Conservation (phyloP, 306 rosid species). For the Trichosanthes cucumerina region DNA sequence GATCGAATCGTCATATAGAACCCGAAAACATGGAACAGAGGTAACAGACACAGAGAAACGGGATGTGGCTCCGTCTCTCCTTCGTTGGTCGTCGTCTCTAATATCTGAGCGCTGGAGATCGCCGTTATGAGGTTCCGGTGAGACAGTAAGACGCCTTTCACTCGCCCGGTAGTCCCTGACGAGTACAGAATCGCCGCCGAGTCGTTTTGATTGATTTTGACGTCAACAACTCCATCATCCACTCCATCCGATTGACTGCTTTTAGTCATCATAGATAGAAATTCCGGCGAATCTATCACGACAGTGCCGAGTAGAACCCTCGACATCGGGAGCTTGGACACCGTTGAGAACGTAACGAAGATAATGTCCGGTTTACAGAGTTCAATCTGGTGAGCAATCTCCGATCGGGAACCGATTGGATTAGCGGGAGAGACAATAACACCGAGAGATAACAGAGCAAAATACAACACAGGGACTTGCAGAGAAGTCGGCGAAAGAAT, state of each 20-base stretch:
- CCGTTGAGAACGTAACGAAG: constrained; percentile 37
- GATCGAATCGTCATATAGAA: constrained; percentile 45
- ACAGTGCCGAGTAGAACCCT: neutral
- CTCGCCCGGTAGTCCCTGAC: constrained; percentile 78
- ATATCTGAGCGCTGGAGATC: constrained; percentile 22
- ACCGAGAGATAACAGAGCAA: constrained; percentile 62
- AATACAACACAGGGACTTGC: constrained; percentile 61
- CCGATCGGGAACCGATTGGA: constrained; percentile 48
- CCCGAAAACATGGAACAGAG: constrained; percentile 72
- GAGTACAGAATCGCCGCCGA: constrained; percentile 72
- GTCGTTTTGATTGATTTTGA: constrained; percentile 34
- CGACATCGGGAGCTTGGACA: constrained; percentile 19
- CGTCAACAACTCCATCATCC: neutral
- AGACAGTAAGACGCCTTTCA: constrained; percentile 60
- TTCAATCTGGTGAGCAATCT: constrained; percentile 42
- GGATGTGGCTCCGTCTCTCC: constrained; percentile 9
- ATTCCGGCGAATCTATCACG: constrained; percentile 52
- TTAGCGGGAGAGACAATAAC: constrained; percentile 61
- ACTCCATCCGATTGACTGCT: neutral
- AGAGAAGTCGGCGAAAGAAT: constrained; percentile 54
- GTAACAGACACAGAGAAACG: constrained; percentile 37
- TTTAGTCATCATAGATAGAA: constrained; percentile 39
- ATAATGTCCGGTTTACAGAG: constrained; percentile 50
- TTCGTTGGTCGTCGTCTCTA: neutral
- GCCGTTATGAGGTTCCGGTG: constrained; percentile 56